A percentile compares a stretch with the other conserved stretches of the same genome.
phyloP scores from a whole-genome alignment of 106 monocot species.

The Apostasia shenzhenica region DNA sequence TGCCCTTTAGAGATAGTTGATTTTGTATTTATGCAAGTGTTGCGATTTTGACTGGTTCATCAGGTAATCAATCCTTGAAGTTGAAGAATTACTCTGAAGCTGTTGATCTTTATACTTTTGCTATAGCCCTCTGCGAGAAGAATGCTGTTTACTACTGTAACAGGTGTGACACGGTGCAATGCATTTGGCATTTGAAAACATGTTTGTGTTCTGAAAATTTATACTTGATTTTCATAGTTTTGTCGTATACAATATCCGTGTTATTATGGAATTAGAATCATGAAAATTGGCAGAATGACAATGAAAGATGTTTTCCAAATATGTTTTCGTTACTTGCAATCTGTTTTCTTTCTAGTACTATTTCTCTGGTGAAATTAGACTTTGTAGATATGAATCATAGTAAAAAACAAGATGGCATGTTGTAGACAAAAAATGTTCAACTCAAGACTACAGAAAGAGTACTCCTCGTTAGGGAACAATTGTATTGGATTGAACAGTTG shows the following conservation, averaged over 20 bases:
- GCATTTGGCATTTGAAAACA: background rate
- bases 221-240: background rate
- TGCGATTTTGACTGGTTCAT: background rate
- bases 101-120: conserved; percentile 71
- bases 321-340: too few relatives aligned
- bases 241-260: background rate
- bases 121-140: conserved; percentile 56
- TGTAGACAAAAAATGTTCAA: too few relatives aligned
- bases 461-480: too few relatives aligned
- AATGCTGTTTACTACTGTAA: conserved; percentile 88
- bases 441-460: too few relatives aligned
- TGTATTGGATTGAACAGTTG: too few relatives aligned
- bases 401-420: too few relatives aligned
- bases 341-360: too few relatives aligned
- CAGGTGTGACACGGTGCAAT: conserved; percentile 34
- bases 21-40: too few relatives aligned
- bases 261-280: background rate
- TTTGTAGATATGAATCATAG: too few relatives aligned
- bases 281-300: background rate
- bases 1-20: too few relatives aligned
- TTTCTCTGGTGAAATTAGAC: too few relatives aligned
- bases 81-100: conserved; percentile 53
- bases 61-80: conserved; percentile 67
- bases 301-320: background rate
- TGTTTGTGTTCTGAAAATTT: background rate